Evolutionary conservation across 257 asterid species (phyloP).

Genomic region (Marsdenia floribunda): DNA sequence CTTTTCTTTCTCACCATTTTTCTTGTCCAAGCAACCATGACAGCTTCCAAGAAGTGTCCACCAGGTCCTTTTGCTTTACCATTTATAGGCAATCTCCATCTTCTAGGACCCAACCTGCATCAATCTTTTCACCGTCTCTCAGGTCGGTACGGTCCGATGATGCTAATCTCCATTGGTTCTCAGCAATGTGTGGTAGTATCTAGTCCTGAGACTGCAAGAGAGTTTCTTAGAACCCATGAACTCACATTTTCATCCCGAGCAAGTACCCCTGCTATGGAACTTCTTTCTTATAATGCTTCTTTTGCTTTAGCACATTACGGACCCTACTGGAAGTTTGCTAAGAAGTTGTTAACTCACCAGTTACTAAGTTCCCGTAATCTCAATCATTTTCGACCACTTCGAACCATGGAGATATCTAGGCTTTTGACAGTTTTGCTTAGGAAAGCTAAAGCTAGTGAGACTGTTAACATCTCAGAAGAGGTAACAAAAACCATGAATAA

Average conservation of each 20-base stretch:
- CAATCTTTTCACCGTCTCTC: conserved; percentile 40
- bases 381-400: conserved; percentile 37
- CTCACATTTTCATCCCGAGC: conserved; percentile 43
- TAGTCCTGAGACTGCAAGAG: conserved; percentile 41
- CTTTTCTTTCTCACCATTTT: background rate
- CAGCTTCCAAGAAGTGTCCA: background rate
- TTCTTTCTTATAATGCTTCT: conserved; percentile 46
- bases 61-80: conserved; percentile 56
- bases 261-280: conserved; percentile 42
- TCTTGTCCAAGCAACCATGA: background rate
- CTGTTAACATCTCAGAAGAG: conserved; percentile 41
- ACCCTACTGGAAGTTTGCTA: conserved; percentile 48
- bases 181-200: conserved; percentile 41
- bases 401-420: conserved; percentile 29
- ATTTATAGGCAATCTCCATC: conserved; percentile 57
- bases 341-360: conserved; percentile 43
- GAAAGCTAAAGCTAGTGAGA: conserved; percentile 20
- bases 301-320: conserved; percentile 52
- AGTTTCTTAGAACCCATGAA: conserved; percentile 46
- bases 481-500: conserved; percentile 42
- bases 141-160: conserved; percentile 33
- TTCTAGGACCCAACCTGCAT: conserved; percentile 52
- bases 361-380: conserved; percentile 42
- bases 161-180: conserved; percentile 46
- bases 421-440: conserved; percentile 14